Evolutionary conservation across 2,329 filamentous ascomycete species (phyloP).

Genomic region (Ceratocystis variospora): DNA sequence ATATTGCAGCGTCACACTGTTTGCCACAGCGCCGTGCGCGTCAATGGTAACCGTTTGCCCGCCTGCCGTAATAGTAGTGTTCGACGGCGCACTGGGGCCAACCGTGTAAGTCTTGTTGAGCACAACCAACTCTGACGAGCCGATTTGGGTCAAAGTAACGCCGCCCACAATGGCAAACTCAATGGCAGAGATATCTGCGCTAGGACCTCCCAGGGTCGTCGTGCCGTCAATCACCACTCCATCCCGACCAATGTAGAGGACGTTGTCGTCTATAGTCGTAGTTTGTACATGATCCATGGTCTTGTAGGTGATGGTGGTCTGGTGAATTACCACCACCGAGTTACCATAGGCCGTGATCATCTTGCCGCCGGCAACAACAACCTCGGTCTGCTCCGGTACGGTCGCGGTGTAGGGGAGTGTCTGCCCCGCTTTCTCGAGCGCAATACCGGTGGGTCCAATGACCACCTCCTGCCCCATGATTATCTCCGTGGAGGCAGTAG

Average conservation of each 20-base stretch:
- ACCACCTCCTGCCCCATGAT: constrained; percentile 27
- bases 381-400: constrained; percentile 29
- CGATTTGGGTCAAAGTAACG: constrained; percentile 38
- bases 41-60: constrained; percentile 40
- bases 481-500: constrained; percentile 25
- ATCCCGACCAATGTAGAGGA: constrained; percentile 36
- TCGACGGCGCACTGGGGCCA: constrained; percentile 31
- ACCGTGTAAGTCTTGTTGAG: constrained; percentile 38
- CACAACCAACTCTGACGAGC: constrained; percentile 37
- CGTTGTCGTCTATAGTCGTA: constrained; percentile 36
- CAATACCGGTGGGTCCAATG: constrained; percentile 27
- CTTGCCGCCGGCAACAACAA: constrained; percentile 36
- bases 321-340: constrained; percentile 30
- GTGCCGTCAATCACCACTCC: constrained; percentile 30
- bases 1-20: constrained; percentile 32
- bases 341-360: constrained; percentile 33
- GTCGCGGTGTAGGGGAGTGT: constrained; percentile 26
- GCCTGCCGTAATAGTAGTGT: constrained; percentile 30
- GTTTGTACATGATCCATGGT: constrained; percentile 26
- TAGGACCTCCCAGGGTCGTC: constrained; percentile 32
- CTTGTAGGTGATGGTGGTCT: constrained; percentile 35
- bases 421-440: constrained; percentile 26
- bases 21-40: constrained; percentile 35
- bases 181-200: constrained; percentile 27
- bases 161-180: constrained; percentile 38